Evolutionary conservation across 768 basidiomycete genomes (phyloP).

Genomic region (Bullera alba): DNA sequence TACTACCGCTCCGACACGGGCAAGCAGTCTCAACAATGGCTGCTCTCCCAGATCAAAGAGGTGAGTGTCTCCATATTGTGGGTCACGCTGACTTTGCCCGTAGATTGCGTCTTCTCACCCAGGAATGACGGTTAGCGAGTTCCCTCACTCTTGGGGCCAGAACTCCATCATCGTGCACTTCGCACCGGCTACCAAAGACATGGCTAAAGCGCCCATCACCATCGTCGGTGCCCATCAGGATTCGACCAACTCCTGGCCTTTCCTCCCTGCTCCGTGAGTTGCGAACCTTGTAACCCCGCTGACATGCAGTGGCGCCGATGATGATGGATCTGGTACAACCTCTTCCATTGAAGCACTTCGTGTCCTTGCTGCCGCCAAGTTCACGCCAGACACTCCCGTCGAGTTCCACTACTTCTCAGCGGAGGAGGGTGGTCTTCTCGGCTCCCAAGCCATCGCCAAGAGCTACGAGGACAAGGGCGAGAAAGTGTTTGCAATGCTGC

Average conservation of each 20-base stretch:
- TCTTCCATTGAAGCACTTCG: slow-evolving; percentile 42
- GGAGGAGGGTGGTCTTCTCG: slow-evolving; percentile 51
- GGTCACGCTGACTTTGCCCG: background rate
- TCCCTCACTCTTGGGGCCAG: slow-evolving; percentile 60
- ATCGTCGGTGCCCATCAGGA: slow-evolving; percentile 48
- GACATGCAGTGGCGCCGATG: slow-evolving; percentile 43
- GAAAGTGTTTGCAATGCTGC: slow-evolving; percentile 75
- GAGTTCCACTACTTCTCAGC: slow-evolving; percentile 49
- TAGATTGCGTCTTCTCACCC: slow-evolving; percentile 24
- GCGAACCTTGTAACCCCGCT: background rate
- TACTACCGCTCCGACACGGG: slow-evolving; percentile 49
- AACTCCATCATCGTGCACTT: slow-evolving; percentile 51
- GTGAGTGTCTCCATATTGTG: slow-evolving; percentile 11
- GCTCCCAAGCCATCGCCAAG: slow-evolving; percentile 80
- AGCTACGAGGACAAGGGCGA: slow-evolving; percentile 60
- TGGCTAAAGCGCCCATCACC: slow-evolving; percentile 49
- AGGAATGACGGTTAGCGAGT: slow-evolving; percentile 55
- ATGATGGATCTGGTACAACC: slow-evolving; percentile 48
- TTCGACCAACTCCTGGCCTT: slow-evolving; percentile 48
- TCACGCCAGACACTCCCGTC: slow-evolving; percentile 43
- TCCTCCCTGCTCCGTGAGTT: slow-evolving; percentile 47
- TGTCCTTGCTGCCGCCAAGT: slow-evolving; percentile 38
- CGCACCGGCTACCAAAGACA: slow-evolving; percentile 54
- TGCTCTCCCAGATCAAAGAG: slow-evolving; percentile 43
- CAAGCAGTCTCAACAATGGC: slow-evolving; percentile 44